phyloP scores from a whole-genome alignment of 192 early-diverging fungal species.

The Coemansia erecta region DNA sequence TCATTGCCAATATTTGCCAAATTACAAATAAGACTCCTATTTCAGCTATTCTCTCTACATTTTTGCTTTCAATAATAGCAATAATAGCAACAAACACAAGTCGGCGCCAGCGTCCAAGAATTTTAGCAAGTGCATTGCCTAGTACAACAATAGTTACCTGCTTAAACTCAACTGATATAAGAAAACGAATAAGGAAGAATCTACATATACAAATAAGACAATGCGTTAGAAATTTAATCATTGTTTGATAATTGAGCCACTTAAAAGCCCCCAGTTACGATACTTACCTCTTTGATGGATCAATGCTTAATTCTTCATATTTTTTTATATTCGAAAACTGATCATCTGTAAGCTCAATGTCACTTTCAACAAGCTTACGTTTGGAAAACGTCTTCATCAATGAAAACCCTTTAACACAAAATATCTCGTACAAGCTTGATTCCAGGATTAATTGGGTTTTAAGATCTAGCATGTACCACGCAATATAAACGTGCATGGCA shows the following conservation, averaged over 20 bases:
- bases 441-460: too few species aligned
- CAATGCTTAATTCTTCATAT: background rate
- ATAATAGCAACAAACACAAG: background rate
- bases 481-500: too few species aligned
- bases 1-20: background rate
- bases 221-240: background rate
- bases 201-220: background rate
- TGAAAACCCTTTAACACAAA: background rate
- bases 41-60: background rate
- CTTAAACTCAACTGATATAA: background rate
- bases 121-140: background rate
- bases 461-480: too few species aligned
- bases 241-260: background rate
- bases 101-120: background rate
- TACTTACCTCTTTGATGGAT: background rate
- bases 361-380: background rate
- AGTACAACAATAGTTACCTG: background rate
- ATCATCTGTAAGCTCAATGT: background rate
- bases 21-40: background rate
- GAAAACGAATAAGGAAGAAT: background rate
- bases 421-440: background rate
- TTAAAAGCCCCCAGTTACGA: too few species aligned
- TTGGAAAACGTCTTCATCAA: background rate
- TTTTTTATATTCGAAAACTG: background rate
- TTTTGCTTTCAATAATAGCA: background rate